Evolutionary conservation across 257 asterid species (phyloP).

Genomic region (Voacanga thouarsii): DNA sequence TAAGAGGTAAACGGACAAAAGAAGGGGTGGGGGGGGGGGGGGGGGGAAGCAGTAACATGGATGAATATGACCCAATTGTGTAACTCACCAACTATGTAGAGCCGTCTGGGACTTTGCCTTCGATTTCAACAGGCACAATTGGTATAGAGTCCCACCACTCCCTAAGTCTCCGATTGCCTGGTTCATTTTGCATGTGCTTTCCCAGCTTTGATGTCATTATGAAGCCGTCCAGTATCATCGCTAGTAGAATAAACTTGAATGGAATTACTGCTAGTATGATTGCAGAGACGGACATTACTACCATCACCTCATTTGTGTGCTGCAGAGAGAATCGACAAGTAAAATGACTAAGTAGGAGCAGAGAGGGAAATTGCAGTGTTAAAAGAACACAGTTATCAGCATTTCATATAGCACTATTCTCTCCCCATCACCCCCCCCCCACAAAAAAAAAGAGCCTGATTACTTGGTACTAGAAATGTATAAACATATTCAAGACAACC

Average conservation of each 20-base stretch:
- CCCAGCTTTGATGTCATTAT: slow-evolving; percentile 43
- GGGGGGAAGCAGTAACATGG: too few relatives aligned
- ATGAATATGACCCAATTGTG: neutral
- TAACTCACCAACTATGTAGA: neutral
- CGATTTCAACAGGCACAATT: slow-evolving; percentile 52
- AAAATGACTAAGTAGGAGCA: neutral
- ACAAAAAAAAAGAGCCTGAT: too few relatives aligned
- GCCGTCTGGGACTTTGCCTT: slow-evolving; percentile 23
- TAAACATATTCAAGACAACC: neutral
- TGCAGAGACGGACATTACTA: slow-evolving; percentile 32
- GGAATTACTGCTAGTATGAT: slow-evolving; percentile 51
- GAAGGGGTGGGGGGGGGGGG: too few relatives aligned
- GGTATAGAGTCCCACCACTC: slow-evolving; percentile 99
- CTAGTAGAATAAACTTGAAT: slow-evolving; percentile 54
- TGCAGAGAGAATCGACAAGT: slow-evolving; percentile 15
- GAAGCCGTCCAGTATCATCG: slow-evolving; percentile 32
- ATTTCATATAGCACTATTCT: neutral
- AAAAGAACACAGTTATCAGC: neutral
- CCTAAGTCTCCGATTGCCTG: slow-evolving; percentile 56
- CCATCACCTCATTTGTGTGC: slow-evolving; percentile 73
- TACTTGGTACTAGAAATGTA: neutral
- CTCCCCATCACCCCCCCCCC: too few relatives aligned
- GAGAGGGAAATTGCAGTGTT: too few relatives aligned
- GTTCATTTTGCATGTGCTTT: slow-evolving; percentile 42
- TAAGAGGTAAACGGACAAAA: too few relatives aligned